phyloP scores from a whole-genome alignment of 140 eudicot species.

The Cichorium intybus region DNA sequence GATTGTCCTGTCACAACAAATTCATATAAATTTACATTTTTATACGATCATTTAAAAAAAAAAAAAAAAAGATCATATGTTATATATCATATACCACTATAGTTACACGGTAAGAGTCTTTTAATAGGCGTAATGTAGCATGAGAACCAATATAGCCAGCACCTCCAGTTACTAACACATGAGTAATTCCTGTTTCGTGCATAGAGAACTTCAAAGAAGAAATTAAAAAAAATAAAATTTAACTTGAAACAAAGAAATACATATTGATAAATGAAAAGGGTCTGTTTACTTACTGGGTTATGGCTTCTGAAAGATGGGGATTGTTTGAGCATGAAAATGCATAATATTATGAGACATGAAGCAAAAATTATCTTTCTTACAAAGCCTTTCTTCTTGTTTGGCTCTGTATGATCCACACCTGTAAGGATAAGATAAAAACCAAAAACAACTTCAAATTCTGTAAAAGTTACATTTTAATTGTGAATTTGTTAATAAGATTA shows the following conservation, averaged over 20 bases:
- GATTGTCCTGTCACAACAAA: conserved; percentile 59
- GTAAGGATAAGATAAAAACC: conserved; percentile 16
- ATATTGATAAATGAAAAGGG: neutral
- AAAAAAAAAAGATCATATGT: neutral
- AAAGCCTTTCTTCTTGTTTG: conserved; percentile 58
- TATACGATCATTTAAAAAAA: neutral
- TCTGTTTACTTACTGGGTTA: conserved; percentile 41
- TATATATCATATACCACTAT: conserved; percentile 49
- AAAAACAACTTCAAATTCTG: conserved; percentile 9
- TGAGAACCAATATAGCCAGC: conserved; percentile 94
- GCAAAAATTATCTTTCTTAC: conserved; percentile 60
- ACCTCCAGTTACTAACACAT: conserved; percentile 87
- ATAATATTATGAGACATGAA: conserved; percentile 51
- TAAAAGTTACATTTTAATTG: neutral
- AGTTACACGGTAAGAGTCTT: conserved; percentile 79
- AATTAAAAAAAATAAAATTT: neutral
- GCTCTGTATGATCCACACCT: conserved; percentile 86
- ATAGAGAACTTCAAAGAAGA: conserved; percentile 48
- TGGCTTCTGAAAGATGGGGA: conserved; percentile 66
- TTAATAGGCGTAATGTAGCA: conserved; percentile 69
- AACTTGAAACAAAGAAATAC: neutral
- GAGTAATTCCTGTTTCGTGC: conserved; percentile 69
- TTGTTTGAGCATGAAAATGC: conserved; percentile 70
- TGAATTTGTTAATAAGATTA: conserved; percentile 17
- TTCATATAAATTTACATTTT: neutral